Evolutionary conservation across 352 stramenopile genomes (phyloP), one percentile per base, ranked within the genome.

Genomic region (Pythium rishiriense): DNA sequence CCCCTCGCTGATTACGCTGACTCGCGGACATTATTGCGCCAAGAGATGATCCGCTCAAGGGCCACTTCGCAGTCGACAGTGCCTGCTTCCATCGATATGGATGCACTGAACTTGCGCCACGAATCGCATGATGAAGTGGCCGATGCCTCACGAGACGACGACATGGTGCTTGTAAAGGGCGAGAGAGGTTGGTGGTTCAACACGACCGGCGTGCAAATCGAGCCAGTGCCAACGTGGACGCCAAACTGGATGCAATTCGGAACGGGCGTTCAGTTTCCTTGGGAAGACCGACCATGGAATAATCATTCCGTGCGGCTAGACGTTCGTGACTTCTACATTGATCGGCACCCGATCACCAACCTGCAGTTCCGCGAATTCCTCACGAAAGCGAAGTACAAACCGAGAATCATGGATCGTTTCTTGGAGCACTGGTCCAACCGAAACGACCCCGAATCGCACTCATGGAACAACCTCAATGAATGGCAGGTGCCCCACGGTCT

Each of bases 201-300:
- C 45, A 84, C 91, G 26, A 83, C 69, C 35, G 83, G 81, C 33
- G 83, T 95, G 45, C 81, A 93, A 62, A 91, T 95, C 47, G 86
- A 95, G 48, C 86, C 86, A 14, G 86, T 93, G 4, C 53, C 58
- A 3, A 64, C 66, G 28, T 93, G 84, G 86, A 95, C 85, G 0
- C 86, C 86, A 1, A 83, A 72, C 19, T 79, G 69, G 37, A 53
- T 58, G 26, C 48, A 83, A 22, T 91, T 81, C 29, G 86, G 86
- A 25, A 78, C 75, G 0, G 87, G 86, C 15, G 86, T 96, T 47
- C 87, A 94, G 62, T 96, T 94, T 52, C 85, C 85, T 8, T 94
- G 87, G 85, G 85, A 96, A 46, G 49, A 74, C 19, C 79, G 83
- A 2, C 85, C 87, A n/a, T 89, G 78, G 73, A 91, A 88, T 51